Evolutionary conservation across 306 rosid species (phyloP), one percentile per base, ranked within the genome.

Genomic region (Casuarina cunninghamiana): DNA sequence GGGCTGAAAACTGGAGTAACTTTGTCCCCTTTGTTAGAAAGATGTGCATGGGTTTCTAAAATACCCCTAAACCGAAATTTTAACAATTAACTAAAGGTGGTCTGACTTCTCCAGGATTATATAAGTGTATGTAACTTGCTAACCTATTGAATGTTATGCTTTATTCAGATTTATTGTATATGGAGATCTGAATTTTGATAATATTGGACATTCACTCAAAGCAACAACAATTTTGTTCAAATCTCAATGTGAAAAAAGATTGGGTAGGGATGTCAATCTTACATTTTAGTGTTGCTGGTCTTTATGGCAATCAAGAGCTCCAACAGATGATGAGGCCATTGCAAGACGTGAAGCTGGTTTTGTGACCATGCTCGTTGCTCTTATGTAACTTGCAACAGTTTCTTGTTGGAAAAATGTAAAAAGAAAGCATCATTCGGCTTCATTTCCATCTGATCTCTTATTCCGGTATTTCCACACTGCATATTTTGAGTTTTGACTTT

Each of bases 1-100:
- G 80, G 69, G 75, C 65, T 15, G 84, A 84, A 45, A 84, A 84
- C 53, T 80, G 80, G 87, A 77, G 37, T 37, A 84, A 77, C 75
- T 84, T 84, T 1, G 80, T 84, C 44, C 87, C 82, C 26, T 84
- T 77, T 32, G 81, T 80, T 46, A 69, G 6, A 53, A 73, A 69
- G 72, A 80, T 84, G 82, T 69, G 82, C 84, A 10, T 54, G 45
- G 74, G 70, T 45, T 11, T 39, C 71, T 60, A 61, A 75, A 42
- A 13, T 51, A 13, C 26, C 65, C 62, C 51, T 44, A 35, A 61
- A 11, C 32, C 53, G 32, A 35, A 62, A 26, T 44, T 43, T 16
- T 19, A 13, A 9, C 15, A 2, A 43, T 42, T 69, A n/a, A 69
- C 53, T 6, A 21, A 42, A 42, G 16, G 35, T 21, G 3, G 53